Conservation (phyloP, 441 rosid genomes). For the Pelargonium citronellum region DNA sequence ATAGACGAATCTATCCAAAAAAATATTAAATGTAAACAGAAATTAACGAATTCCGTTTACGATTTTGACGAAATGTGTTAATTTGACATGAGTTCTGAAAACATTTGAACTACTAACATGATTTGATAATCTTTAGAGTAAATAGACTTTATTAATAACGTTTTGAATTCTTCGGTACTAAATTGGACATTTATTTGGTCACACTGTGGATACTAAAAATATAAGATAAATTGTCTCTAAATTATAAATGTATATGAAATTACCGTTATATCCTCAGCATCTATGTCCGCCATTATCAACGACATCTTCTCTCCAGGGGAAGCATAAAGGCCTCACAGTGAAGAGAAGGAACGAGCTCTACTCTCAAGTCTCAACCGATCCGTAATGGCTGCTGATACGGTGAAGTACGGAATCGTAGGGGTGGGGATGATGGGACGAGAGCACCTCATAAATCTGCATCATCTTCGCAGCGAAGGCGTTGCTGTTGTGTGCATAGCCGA, state of each 20-base stretch:
- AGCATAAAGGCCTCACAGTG: background rate
- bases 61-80: too few species aligned
- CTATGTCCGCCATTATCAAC: background rate
- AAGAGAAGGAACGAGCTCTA: background rate
- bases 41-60: too few species aligned
- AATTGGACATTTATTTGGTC: too few species aligned
- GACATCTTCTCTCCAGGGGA: background rate
- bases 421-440: constrained; percentile 99
- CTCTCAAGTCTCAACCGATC: background rate
- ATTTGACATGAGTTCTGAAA: too few species aligned
- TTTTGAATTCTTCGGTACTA: too few species aligned
- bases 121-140: too few species aligned
- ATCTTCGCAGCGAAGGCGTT: constrained; percentile 59
- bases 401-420: constrained; percentile 78
- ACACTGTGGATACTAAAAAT: too few species aligned
- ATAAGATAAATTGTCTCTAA: too few species aligned
- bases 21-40: too few species aligned
- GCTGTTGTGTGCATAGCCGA: constrained; percentile 70
- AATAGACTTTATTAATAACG: too few species aligned
- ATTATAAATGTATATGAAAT: background rate
- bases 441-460: constrained; percentile 78
- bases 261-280: background rate
- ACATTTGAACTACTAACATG: too few species aligned
- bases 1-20: too few species aligned
- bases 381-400: constrained; percentile 28